These are phyloP conservation scores for Prunus dulcis DNA, from an alignment of 306 rosid genomes.

Conservation along the genomic window DNA sequence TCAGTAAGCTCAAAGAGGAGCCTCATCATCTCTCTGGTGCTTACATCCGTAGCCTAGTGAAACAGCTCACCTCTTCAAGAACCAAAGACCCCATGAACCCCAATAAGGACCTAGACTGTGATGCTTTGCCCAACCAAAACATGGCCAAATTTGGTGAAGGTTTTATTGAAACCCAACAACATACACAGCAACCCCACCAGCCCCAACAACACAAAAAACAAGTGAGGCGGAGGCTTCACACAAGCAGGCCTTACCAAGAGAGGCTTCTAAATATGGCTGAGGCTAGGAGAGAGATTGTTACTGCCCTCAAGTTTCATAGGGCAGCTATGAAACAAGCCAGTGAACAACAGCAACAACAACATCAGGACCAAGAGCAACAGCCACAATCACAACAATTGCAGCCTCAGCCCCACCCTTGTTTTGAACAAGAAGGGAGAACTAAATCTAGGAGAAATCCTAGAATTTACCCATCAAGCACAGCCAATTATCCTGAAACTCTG, in stretches of 20 bases:
- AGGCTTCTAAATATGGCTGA: slow-evolving; percentile 87
- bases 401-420: slow-evolving; percentile 29
- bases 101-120: slow-evolving; percentile 28
- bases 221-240: slow-evolving; percentile 74
- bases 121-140: slow-evolving; percentile 20
- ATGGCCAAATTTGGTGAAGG: slow-evolving; percentile 29
- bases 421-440: slow-evolving; percentile 42
- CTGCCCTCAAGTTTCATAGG: slow-evolving; percentile 86
- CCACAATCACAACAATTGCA: slow-evolving; percentile 17
- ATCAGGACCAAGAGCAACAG: slow-evolving; percentile 25
- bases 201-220: slow-evolving; percentile 64
- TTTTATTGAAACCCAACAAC: slow-evolving; percentile 30
- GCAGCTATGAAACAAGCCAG: slow-evolving; percentile 80
- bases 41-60: slow-evolving; percentile 65
- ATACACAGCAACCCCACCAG: slow-evolving; percentile 21
- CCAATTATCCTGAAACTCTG: slow-evolving; percentile 28
- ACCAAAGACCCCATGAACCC: slow-evolving; percentile 45
- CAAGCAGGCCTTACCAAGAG: slow-evolving; percentile 70
- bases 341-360: slow-evolving; percentile 46
- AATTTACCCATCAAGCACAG: slow-evolving; percentile 47
- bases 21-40: slow-evolving; percentile 61
- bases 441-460: slow-evolving; percentile 55
- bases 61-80: slow-evolving; percentile 60
- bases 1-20: slow-evolving; percentile 37
- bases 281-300: slow-evolving; percentile 86